Conservation (phyloP, 2,329 filamentous ascomycete species). For the Lomentospora prolificans region DNA sequence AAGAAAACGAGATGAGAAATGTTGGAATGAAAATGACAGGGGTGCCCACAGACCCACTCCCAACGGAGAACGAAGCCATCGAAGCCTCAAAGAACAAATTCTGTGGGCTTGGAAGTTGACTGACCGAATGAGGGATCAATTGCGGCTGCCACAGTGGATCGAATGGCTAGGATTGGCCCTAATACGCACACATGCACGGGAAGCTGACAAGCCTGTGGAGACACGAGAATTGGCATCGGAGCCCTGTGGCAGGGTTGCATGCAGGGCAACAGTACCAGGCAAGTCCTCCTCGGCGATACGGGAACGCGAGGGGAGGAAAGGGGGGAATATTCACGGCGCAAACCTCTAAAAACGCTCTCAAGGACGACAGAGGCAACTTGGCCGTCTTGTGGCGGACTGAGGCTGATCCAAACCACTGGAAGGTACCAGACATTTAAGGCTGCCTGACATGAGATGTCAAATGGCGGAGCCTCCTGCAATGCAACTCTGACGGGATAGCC, state of each 20-base stretch:
- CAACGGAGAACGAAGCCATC: slow-evolving; percentile 3
- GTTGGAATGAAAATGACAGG: neutral
- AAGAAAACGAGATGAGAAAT: neutral
- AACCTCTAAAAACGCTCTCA: neutral
- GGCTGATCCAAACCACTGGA: neutral
- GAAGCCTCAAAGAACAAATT: neutral
- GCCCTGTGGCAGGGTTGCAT: too few relatives aligned
- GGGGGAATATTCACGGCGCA: neutral
- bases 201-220: too few relatives aligned
- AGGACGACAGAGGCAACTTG: neutral
- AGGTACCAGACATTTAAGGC: neutral
- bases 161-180: too few relatives aligned
- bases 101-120: neutral
- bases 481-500: neutral
- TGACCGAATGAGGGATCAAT: neutral
- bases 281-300: too few relatives aligned
- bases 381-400: neutral
- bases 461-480: neutral
- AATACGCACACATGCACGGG: too few relatives aligned
- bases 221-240: too few relatives aligned
- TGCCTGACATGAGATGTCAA: neutral
- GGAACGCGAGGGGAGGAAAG: neutral
- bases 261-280: too few relatives aligned
- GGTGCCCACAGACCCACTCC: neutral
- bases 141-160: too few relatives aligned